phyloP scores from a whole-genome alignment of 2,329 filamentous ascomycete genomes.

The Orbilia quercus region DNA sequence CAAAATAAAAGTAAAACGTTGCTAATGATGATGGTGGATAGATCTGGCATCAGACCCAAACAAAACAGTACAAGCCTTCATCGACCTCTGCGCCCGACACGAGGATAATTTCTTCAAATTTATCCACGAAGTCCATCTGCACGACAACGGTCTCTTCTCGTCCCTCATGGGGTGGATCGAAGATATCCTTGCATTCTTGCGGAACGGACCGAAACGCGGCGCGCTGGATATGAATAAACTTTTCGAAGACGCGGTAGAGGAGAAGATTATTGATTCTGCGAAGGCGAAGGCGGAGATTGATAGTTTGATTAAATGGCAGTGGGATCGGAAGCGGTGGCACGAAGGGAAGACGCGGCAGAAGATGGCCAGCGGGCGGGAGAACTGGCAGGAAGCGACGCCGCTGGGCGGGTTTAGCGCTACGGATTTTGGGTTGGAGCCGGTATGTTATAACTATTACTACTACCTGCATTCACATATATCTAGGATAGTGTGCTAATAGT shows the following conservation, averaged over 20 bases:
- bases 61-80: conserved; percentile 97
- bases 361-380: conserved; percentile 86
- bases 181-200: conserved; percentile 90
- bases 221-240: conserved; percentile 94
- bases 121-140: conserved; percentile 94
- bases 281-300: conserved; percentile 84
- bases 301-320: conserved; percentile 89
- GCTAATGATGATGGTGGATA: conserved; percentile 27
- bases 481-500: conserved; percentile 54
- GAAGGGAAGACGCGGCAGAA: conserved; percentile 97
- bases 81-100: conserved; percentile 93
- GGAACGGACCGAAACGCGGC: conserved; percentile 84
- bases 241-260: conserved; percentile 80
- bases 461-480: conserved; percentile 25
- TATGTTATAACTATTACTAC: conserved; percentile 62
- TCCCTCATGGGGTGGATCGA: conserved; percentile 98
- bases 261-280: conserved; percentile 75
- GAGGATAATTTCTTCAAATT: conserved; percentile 99
- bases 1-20: background rate
- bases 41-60: conserved; percentile 96
- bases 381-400: conserved; percentile 68
- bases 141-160: conserved; percentile 95
- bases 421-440: conserved; percentile 90
- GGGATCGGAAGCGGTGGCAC: conserved; percentile 96
- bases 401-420: conserved; percentile 75